A percentile compares a stretch with the other conserved stretches of the same genome.
phyloP scores from a whole-genome alignment of 2,329 filamentous ascomycete species.

The Arthrinium phaeospermum region DNA sequence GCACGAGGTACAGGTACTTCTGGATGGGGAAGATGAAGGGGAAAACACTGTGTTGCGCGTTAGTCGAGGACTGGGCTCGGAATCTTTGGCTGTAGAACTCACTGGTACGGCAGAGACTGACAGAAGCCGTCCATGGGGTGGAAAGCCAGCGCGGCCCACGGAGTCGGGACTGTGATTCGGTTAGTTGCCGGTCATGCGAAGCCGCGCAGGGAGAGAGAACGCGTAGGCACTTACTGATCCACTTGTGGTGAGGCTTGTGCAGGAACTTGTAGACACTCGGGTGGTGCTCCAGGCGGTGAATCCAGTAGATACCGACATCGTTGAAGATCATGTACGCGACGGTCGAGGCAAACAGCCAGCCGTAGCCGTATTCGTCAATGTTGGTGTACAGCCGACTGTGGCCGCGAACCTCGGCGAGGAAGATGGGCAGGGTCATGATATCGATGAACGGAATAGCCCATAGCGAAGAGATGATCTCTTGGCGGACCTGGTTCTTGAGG shows the following conservation, averaged over 20 bases:
- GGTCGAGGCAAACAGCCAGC: conserved; percentile 46
- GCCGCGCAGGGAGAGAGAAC: conserved; percentile 27
- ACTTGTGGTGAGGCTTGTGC: conserved; percentile 99
- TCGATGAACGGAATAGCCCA: conserved; percentile 50
- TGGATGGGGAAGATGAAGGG: conserved; percentile 53
- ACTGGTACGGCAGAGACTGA: conserved; percentile 54
- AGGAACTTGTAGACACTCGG: conserved; percentile 81
- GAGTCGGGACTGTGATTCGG: conserved; percentile 46
- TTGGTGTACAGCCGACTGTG: conserved; percentile 48
- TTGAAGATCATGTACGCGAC: conserved; percentile 52
- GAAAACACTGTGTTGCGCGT: conserved; percentile 41
- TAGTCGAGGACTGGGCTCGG: background rate
- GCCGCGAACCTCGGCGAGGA: conserved; percentile 54
- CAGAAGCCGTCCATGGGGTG: conserved; percentile 53
- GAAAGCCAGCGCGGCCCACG: conserved; percentile 54
- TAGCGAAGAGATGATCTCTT: conserved; percentile 50
- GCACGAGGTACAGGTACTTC: conserved; percentile 49
- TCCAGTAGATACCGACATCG: conserved; percentile 76
- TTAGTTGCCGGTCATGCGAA: background rate
- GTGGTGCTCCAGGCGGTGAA: conserved; percentile 77
- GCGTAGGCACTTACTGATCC: conserved; percentile 61
- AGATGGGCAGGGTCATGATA: conserved; percentile 51
- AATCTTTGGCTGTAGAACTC: conserved; percentile 26
- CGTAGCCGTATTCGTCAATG: conserved; percentile 46
- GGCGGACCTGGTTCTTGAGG: conserved; percentile 52